phyloP scores from a whole-genome alignment of 768 basidiomycete genomes.

The Collybiopsis luxurians region DNA sequence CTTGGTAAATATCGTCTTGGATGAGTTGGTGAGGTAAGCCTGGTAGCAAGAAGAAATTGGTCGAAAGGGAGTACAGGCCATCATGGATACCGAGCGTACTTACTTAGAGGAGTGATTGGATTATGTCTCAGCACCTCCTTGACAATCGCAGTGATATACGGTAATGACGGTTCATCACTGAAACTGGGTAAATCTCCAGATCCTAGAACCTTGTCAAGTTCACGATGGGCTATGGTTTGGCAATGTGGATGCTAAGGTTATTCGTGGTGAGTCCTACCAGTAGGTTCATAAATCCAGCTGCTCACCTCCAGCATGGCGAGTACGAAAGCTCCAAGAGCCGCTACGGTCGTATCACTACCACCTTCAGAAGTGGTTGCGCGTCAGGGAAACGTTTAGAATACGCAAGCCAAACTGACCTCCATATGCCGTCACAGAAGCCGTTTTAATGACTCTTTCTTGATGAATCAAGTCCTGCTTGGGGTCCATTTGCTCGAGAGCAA shows the following conservation, averaged over 20 bases:
- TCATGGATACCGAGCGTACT: neutral
- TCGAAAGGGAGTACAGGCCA: neutral
- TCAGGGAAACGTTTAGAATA: neutral
- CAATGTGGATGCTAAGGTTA: neutral
- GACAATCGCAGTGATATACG: conserved; percentile 28
- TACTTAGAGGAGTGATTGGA: conserved; percentile 22
- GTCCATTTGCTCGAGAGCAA: conserved; percentile 6
- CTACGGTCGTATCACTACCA: neutral
- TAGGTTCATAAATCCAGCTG: too few relatives aligned
- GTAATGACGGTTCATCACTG: conserved; percentile 14
- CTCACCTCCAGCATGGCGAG: neutral
- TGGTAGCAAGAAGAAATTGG: neutral
- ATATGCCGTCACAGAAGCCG: conserved; percentile 27
- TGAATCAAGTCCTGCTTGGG: neutral
- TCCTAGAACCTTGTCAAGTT: conserved; percentile 7
- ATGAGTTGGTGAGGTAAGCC: neutral
- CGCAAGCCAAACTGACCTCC: conserved; percentile 8
- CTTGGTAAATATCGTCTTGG: conserved; percentile 3
- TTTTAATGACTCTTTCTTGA: conserved; percentile 12
- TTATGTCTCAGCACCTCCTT: conserved; percentile 28
- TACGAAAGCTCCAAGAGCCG: neutral
- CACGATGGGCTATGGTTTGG: conserved; percentile 1
- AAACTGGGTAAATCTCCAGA: conserved; percentile 17
- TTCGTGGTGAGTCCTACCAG: neutral
- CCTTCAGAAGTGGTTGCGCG: neutral